These are phyloP conservation scores for Pneumocystis oryctolagi DNA, from an alignment of 1,139 yeast species.

Conservation along the genomic window DNA sequence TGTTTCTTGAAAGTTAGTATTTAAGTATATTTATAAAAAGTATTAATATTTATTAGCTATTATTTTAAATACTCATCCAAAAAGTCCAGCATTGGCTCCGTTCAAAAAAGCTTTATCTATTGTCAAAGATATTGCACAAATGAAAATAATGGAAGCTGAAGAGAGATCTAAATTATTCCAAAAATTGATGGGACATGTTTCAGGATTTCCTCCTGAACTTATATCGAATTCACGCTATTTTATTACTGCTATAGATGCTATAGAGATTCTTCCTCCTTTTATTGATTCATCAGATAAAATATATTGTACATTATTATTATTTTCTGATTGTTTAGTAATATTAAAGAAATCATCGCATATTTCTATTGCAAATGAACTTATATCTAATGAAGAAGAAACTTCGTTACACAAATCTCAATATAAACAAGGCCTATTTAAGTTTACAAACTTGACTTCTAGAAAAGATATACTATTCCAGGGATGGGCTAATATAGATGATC, in stretches of 20 bases:
- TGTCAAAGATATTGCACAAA: constrained; percentile 6
- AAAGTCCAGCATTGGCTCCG: constrained; percentile 7
- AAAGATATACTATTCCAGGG: neutral
- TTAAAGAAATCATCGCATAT: neutral
- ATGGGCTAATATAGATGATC: neutral
- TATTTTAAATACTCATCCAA: constrained; percentile 1
- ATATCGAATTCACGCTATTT: constrained; percentile 5
- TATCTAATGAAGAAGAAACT: neutral
- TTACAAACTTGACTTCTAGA: neutral
- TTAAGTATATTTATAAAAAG: neutral
- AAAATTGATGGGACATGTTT: constrained; percentile 7
- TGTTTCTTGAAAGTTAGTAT: constrained; percentile 5
- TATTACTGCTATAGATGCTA: constrained; percentile 6
- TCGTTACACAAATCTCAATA: neutral
- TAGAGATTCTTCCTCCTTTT: constrained; percentile 4
- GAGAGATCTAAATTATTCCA: constrained; percentile 6
- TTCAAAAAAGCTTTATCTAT: constrained; percentile 7
- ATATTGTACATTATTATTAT: neutral
- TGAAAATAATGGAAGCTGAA: constrained; percentile 6
- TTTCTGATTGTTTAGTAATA: neutral
- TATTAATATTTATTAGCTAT: neutral
- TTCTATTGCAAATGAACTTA: neutral
- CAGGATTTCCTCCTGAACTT: constrained; percentile 10
- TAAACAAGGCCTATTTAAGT: neutral
- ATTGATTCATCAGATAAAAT: neutral